These are phyloP conservation scores for Cyclotella cryptica DNA, from an alignment of 108 stramenopile species.

Conservation along the genomic window DNA sequence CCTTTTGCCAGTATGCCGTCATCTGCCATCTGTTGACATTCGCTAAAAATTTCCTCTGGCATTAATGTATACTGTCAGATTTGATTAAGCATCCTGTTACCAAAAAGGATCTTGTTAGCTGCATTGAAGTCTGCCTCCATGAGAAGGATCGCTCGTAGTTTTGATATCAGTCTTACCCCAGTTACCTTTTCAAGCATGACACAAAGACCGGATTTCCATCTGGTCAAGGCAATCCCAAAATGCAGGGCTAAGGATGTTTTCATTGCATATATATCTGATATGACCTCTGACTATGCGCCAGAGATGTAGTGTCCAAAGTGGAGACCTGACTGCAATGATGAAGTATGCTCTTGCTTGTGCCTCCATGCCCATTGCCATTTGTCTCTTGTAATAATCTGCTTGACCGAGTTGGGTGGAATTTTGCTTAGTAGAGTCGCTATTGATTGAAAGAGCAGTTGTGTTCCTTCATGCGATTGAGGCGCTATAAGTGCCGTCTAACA, in stretches of 20 bases:
- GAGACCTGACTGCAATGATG: no score
- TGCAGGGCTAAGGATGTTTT: no score
- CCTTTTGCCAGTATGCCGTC: constrained; percentile 18
- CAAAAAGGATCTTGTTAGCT: no score
- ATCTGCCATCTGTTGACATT: constrained; percentile 9
- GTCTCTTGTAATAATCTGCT: not conserved
- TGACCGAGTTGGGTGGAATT: not conserved
- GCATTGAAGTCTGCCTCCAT: no score
- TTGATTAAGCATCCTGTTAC: constrained; percentile 33
- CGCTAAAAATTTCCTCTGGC: constrained; percentile 30
- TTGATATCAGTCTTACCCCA: not conserved
- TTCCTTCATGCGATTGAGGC: not conserved
- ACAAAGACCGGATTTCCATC: no score
- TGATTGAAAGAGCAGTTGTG: not conserved
- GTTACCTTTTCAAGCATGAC: constrained; percentile 20
- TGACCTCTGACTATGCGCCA: not conserved
- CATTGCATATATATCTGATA: constrained; percentile 8
- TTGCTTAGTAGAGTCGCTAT: not conserved
- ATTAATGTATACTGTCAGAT: constrained; percentile 7
- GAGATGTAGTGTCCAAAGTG: no score
- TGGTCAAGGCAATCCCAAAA: not conserved
- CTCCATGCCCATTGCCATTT: no score
- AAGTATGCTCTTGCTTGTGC: no score
- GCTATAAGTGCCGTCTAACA: no score
- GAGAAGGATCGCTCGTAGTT: constrained; percentile 24